A percentile compares a stretch with the other conserved stretches of the same genome.
Evolutionary conservation across 1,139 yeast genomes (phyloP).

Genomic region (Hyphopichia burtonii): DNA sequence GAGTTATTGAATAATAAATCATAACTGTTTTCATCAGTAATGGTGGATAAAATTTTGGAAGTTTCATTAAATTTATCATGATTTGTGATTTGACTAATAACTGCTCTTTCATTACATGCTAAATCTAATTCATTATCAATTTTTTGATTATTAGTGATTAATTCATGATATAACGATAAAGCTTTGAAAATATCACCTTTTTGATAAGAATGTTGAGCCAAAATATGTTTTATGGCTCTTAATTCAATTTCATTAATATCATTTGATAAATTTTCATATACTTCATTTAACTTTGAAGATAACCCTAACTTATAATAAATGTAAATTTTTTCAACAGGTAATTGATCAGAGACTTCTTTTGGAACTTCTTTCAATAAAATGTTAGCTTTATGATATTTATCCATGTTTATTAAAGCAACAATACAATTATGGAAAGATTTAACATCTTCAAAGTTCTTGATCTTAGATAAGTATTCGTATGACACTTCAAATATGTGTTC

Average conservation of each 20-base stretch:
- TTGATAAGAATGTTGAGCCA: conserved; percentile 80
- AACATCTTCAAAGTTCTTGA: conserved; percentile 44
- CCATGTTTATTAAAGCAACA: conserved; percentile 71
- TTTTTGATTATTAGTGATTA: conserved; percentile 41
- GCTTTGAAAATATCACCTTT: conserved; percentile 60
- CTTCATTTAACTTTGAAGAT: conserved; percentile 37
- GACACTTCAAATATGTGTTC: conserved; percentile 41
- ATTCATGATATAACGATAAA: conserved; percentile 49
- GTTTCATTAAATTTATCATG: conserved; percentile 2
- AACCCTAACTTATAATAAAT: conserved; percentile 66
- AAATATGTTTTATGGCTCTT: conserved; percentile 67
- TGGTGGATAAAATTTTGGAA: conserved; percentile 4
- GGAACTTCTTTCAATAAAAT: conserved; percentile 45
- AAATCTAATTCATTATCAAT: conserved; percentile 53
- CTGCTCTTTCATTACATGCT: conserved; percentile 67
- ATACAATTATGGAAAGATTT: conserved; percentile 60
- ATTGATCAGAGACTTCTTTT: conserved; percentile 28
- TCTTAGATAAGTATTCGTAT: conserved; percentile 42
- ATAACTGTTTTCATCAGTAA: conserved; percentile 19
- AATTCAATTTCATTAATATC: conserved; percentile 20
- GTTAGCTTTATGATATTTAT: conserved; percentile 59
- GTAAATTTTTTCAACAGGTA: conserved; percentile 64
- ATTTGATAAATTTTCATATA: conserved; percentile 30
- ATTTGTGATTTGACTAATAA: conserved; percentile 49
- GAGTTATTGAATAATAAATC: conserved; percentile 67